A percentile compares a stretch with the other conserved stretches of the same genome.
Conservation (phyloP, 2,329 filamentous ascomycete species). For the Fusarium falciforme region DNA sequence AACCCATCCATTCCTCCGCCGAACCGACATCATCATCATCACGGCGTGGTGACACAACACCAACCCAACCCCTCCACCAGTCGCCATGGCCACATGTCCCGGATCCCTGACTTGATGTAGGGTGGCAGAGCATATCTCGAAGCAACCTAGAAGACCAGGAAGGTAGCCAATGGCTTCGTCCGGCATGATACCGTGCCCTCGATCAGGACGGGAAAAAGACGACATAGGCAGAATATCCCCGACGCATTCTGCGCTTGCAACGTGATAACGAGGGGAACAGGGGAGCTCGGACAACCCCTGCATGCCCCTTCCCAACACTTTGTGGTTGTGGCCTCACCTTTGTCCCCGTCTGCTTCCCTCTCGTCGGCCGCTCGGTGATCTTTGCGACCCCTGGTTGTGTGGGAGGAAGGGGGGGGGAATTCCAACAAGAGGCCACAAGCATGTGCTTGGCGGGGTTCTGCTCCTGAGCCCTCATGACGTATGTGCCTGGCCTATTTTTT, state of each 20-base stretch:
- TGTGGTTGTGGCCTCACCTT: background rate
- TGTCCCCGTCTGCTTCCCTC: background rate
- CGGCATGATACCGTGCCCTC: slow-evolving; percentile 2
- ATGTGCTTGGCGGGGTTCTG: slow-evolving; percentile 5
- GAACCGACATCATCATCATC: slow-evolving; percentile 18
- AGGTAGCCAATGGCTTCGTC: background rate
- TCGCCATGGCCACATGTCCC: background rate
- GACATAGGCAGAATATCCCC: slow-evolving; percentile 5
- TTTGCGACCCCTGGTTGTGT: background rate
- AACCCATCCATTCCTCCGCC: slow-evolving; percentile 1
- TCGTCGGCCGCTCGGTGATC: background rate
- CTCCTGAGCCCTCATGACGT: slow-evolving; percentile 1
- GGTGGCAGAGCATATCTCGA: background rate
- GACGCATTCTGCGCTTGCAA: background rate
- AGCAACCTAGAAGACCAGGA: background rate
- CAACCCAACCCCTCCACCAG: background rate
- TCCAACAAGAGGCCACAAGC: background rate
- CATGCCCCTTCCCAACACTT: background rate
- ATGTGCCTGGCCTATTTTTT: background rate
- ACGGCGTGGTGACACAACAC: slow-evolving; percentile 23
- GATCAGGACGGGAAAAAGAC: background rate
- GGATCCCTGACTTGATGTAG: background rate
- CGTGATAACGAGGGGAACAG: background rate
- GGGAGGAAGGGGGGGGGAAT: background rate
- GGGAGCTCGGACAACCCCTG: background rate